Evolutionary conservation across 176 grass and related monocot genomes (phyloP), one percentile per base, ranked within the genome.

Genomic region (Zizania latifolia): DNA sequence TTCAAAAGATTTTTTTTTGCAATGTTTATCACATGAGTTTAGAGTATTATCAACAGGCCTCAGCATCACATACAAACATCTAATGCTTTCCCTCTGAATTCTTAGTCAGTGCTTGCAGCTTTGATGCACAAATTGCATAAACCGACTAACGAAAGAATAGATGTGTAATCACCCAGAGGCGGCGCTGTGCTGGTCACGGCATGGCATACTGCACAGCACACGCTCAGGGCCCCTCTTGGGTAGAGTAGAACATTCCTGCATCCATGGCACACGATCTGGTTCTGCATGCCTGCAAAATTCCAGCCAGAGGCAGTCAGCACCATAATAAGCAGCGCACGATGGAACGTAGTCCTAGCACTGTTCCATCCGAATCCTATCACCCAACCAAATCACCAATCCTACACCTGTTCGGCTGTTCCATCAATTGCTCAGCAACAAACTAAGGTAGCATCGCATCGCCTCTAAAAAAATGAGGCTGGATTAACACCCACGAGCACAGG

Each of bases 181-280:
- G 70, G 68, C 28, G 78, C 19, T 19, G 46, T 71, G 43, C 23
- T 33, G 16, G 74, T 89, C 19, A 96, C 54, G 1, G 84, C 66
- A 33, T 78, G 86, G 66, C 93, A 96, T 21, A 87, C 41, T 5
- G 75, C 78, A 26, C 93, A 96, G 68, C 87, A 87, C 44, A 96
- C 81, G 81, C 74, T 96, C 1, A 86, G 69, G 24, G 89, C 89
- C 64, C 89, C 93, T 43, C 82, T 78, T 0, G 87, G 84, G 71
- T 88, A 96, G 78, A 90, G 46, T 60, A 96, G 84, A 78, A 96
- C 11, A 77, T 50, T 85, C 78, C 89, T 87, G 75, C 93, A 96
- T 26, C 89, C 86, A 78, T 84, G 84, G 86, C 93, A 96, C 68
- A 96, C 93, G 69, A 96, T 85, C 75, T 90, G 93, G 81, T 79